Evolutionary conservation across 768 basidiomycete species (phyloP), one percentile per base, ranked within the genome.

Genomic region (Naganishia randhawae): DNA sequence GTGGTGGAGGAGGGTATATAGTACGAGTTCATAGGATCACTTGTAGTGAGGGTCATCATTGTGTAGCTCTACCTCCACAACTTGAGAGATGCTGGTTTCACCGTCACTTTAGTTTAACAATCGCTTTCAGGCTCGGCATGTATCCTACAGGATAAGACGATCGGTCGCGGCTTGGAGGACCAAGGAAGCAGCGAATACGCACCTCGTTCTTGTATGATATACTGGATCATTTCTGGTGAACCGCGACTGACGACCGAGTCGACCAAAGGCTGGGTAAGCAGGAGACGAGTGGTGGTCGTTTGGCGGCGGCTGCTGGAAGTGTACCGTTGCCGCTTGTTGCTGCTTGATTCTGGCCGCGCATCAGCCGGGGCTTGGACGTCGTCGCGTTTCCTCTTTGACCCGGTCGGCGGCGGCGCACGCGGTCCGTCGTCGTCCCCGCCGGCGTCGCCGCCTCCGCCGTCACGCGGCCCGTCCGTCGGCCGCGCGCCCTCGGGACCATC

Each of bases 401-500:
- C 45, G 3, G 19, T 16, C 42, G n/a, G n/a, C n/a, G n/a, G n/a
- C 31, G 39, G 19, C 50, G 9, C 17, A 13, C 50, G 50, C 19
- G 19, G 25, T 32, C 50, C 19, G 10, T 31, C 31, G 7, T 71
- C 65, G 5, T 51, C 68, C 29, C 39, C 41, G 7, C 17, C 39
- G 32, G 25, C 51, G 42, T 37, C 27, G 16, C 19, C 22, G 22
- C 25, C 29, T 27, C 42, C 39, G 29, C 27, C 53, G 31, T 7
- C 27, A 7, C 27, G 6, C 32, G 4, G 4, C 27, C 2, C 51
- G 1, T 52, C 29, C 33, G 4, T 22, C 54, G 1, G 16, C 33
- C 25, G 48, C 29, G 63, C 35, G 35, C 8, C 51, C 19, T 13
- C 25, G 3, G 55, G 51, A 48, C 27, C 70, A 57, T 92, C 89